Evolutionary conservation across 202 grass and related monocot genomes (phyloP).

Genomic region (Panicum virgatum): DNA sequence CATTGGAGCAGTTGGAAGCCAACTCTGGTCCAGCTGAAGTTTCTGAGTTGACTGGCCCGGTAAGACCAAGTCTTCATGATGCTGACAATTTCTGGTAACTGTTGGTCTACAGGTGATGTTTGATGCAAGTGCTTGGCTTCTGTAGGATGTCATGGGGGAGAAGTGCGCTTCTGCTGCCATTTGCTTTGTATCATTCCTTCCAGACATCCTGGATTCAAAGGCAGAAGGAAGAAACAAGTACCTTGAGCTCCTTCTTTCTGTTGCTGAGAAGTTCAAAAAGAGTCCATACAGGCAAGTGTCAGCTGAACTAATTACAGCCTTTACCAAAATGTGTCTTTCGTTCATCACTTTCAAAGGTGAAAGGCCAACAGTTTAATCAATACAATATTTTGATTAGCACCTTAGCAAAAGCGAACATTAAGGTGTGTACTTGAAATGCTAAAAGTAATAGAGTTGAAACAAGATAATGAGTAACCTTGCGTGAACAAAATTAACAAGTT

Average conservation of each 20-base stretch:
- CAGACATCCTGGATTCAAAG: slow-evolving; percentile 98
- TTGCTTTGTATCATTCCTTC: slow-evolving; percentile 98
- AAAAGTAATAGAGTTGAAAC: not conserved
- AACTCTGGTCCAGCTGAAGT: slow-evolving; percentile 87
- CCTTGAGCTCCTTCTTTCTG: slow-evolving; percentile 75
- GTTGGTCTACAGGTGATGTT: slow-evolving; percentile 22
- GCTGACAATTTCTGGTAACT: not conserved
- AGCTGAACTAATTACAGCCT: slow-evolving; percentile 21
- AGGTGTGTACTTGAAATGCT: not conserved
- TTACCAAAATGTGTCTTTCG: not conserved
- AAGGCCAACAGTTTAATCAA: not conserved
- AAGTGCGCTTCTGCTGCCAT: slow-evolving; percentile 95
- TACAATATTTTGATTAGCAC: not conserved
- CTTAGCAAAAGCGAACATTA: slow-evolving; percentile 10
- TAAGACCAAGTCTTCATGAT: slow-evolving; percentile 42
- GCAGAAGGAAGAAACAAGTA: slow-evolving; percentile 96
- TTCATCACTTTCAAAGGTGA: not conserved
- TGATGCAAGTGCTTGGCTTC: slow-evolving; percentile 36
- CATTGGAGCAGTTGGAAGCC: slow-evolving; percentile 81
- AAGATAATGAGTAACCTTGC: not conserved
- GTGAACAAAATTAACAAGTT: no score
- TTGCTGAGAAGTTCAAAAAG: slow-evolving; percentile 91
- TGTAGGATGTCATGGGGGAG: slow-evolving; percentile 89
- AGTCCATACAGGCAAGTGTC: slow-evolving; percentile 89
- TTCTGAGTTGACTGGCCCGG: slow-evolving; percentile 70